A percentile compares a stretch with the other conserved stretches of the same genome.
Evolutionary conservation across 257 asterid species (phyloP).

Genomic region (Thymus quinquecostatus): DNA sequence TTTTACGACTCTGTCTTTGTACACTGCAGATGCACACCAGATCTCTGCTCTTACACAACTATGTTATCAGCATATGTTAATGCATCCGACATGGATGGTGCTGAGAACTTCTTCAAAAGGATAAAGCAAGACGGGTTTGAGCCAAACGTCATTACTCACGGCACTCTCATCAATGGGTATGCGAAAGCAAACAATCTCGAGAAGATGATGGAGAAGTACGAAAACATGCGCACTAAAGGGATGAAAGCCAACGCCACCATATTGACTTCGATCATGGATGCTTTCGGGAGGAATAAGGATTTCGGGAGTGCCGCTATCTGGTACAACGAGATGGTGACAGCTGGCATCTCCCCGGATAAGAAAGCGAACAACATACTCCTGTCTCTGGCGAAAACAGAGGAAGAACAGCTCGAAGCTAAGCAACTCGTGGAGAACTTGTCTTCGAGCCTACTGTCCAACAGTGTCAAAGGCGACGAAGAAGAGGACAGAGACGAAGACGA

Average conservation of each 20-base stretch:
- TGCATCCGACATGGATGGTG: slow-evolving; percentile 93
- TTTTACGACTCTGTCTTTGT: slow-evolving; percentile 10
- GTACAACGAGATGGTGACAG: slow-evolving; percentile 81
- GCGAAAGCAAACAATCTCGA: slow-evolving; percentile 70
- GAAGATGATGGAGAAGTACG: slow-evolving; percentile 86
- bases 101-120: slow-evolving; percentile 82
- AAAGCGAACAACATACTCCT: slow-evolving; percentile 87
- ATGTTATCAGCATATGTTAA: slow-evolving; percentile 87
- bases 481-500: slow-evolving; percentile 9
- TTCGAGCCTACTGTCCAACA: slow-evolving; percentile 15
- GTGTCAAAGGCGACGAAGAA: slow-evolving; percentile 24
- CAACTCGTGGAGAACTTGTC: slow-evolving; percentile 49
- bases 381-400: slow-evolving; percentile 79
- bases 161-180: slow-evolving; percentile 83
- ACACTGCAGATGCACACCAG: slow-evolving; percentile 69
- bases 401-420: slow-evolving; percentile 76
- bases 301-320: slow-evolving; percentile 76
- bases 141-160: slow-evolving; percentile 75
- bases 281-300: slow-evolving; percentile 77
- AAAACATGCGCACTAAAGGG: slow-evolving; percentile 65
- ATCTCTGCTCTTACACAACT: slow-evolving; percentile 88
- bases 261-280: slow-evolving; percentile 92
- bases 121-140: slow-evolving; percentile 75
- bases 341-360: slow-evolving; percentile 69
- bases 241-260: slow-evolving; percentile 67